A percentile compares a stretch with the other conserved stretches of the same genome.
Evolutionary conservation across 768 basidiomycete genomes (phyloP).

Genomic region (Sistotremastrum niveocremeum): DNA sequence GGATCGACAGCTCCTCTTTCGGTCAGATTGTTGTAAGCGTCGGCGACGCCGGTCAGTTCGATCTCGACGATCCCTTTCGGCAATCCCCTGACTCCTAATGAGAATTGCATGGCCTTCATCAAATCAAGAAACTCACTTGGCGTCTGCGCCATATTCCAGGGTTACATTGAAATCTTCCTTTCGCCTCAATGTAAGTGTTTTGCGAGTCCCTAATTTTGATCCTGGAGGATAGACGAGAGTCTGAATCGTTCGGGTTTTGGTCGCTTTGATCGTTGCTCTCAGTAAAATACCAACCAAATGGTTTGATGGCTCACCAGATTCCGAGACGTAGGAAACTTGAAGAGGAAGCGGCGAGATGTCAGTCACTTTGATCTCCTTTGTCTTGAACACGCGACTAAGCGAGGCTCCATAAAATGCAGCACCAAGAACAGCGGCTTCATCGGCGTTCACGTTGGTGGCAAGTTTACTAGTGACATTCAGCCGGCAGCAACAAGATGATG

Average conservation of each 20-base stretch:
- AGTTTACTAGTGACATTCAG: conserved; percentile 51
- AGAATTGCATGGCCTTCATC: background rate
- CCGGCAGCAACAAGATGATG: background rate
- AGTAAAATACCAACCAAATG: conserved; percentile 1
- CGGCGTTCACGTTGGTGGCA: conserved; percentile 90
- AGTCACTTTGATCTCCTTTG: conserved; percentile 79
- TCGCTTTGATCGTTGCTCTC: conserved; percentile 11
- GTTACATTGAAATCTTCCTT: conserved; percentile 71
- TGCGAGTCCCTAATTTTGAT: conserved; percentile 67
- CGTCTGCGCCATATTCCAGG: conserved; percentile 55
- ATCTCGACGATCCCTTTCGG: conserved; percentile 64
- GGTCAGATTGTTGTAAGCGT: conserved; percentile 74
- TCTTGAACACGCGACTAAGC: conserved; percentile 83
- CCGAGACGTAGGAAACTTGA: conserved; percentile 64
- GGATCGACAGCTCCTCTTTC: conserved; percentile 70
- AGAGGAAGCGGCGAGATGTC: conserved; percentile 68
- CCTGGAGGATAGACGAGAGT: conserved; percentile 67
- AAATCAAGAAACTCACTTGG: conserved; percentile 35
- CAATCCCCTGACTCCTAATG: conserved; percentile 37
- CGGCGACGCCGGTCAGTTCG: conserved; percentile 55
- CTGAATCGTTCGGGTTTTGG: conserved; percentile 53
- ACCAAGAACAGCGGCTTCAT: conserved; percentile 90
- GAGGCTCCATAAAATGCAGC: conserved; percentile 88
- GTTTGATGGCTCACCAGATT: conserved; percentile 28
- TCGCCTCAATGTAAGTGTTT: conserved; percentile 76